phyloP scores from a whole-genome alignment of 257 asterid species.

The Plantago major region DNA sequence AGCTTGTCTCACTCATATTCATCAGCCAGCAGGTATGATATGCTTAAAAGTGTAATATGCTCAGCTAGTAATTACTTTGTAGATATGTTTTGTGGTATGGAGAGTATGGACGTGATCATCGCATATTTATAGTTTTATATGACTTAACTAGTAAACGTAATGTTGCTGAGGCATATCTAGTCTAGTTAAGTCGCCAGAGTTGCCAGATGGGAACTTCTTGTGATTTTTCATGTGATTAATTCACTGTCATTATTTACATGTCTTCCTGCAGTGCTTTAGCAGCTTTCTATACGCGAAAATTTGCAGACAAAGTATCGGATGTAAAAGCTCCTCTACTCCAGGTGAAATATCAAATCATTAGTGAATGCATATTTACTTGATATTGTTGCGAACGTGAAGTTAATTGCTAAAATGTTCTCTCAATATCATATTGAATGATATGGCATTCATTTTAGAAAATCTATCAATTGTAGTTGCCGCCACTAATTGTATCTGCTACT shows the following conservation, averaged over 20 bases:
- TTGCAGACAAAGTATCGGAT: slow-evolving; percentile 66
- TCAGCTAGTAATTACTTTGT: not conserved
- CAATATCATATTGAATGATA: not conserved
- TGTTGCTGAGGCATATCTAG: slow-evolving; percentile 13
- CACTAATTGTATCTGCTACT: not conserved
- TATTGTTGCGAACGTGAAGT: slow-evolving; percentile 13
- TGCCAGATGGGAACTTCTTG: slow-evolving; percentile 9
- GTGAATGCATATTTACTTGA: slow-evolving; percentile 20
- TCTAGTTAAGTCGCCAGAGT: slow-evolving; percentile 15
- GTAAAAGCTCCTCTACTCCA: slow-evolving; percentile 84
- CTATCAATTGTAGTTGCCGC: not conserved
- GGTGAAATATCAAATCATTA: slow-evolving; percentile 46
- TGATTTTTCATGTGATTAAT: no score
- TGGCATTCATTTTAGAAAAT: not conserved
- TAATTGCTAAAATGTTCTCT: slow-evolving; percentile 2
- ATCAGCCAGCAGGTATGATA: slow-evolving; percentile 73
- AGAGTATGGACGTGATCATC: no score
- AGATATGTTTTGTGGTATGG: no score
- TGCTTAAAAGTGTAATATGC: slow-evolving; percentile 16
- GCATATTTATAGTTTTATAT: no score
- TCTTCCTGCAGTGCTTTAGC: slow-evolving; percentile 78
- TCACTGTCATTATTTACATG: not conserved
- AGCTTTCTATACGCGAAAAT: slow-evolving; percentile 82
- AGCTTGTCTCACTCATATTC: slow-evolving; percentile 75
- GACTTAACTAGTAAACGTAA: not conserved